These are phyloP conservation scores for Fusarium austroafricanum DNA, from an alignment of 2,329 filamentous ascomycete species.

Conservation along the genomic window DNA sequence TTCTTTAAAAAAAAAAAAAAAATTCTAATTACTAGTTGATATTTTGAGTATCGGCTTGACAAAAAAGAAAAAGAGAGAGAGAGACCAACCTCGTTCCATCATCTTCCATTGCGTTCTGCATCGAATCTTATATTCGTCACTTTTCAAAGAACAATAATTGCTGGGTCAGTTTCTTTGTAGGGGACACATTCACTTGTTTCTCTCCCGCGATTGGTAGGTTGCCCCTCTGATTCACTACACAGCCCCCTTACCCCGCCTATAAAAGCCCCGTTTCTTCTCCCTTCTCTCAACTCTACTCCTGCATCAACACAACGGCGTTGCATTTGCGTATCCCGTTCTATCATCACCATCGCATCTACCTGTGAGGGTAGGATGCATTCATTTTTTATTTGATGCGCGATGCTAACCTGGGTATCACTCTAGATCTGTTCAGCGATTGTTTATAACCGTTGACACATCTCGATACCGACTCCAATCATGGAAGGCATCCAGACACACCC, in stretches of 20 bases:
- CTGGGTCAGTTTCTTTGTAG: conserved; percentile 61
- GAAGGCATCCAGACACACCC: conserved; percentile 93
- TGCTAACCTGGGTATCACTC: conserved; percentile 42
- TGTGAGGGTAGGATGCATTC: conserved; percentile 32
- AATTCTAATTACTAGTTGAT: conserved; percentile 32
- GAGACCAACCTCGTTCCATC: conserved; percentile 6
- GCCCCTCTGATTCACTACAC: conserved; percentile 42
- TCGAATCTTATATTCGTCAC: conserved; percentile 38
- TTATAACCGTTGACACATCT: conserved; percentile 34
- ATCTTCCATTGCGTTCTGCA: conserved; percentile 33
- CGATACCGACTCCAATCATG: conserved; percentile 67
- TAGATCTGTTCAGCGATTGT: conserved; percentile 52
- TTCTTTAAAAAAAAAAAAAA: conserved; percentile 14
- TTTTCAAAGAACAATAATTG: conserved; percentile 35
- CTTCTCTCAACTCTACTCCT: conserved; percentile 35
- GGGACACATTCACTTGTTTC: conserved; percentile 99
- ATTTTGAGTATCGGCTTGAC: conserved; percentile 13
- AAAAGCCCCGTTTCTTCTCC: conserved; percentile 43
- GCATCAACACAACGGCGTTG: conserved; percentile 36
- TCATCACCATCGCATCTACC: conserved; percentile 35
- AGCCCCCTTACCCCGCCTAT: conserved; percentile 39
- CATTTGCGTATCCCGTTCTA: not conserved
- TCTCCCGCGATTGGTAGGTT: conserved; percentile 82
- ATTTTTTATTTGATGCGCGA: conserved; percentile 5
- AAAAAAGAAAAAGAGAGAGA: conserved; percentile 3